Conservation (phyloP, 768 basidiomycete species). For the Suillus alpinus region DNA sequence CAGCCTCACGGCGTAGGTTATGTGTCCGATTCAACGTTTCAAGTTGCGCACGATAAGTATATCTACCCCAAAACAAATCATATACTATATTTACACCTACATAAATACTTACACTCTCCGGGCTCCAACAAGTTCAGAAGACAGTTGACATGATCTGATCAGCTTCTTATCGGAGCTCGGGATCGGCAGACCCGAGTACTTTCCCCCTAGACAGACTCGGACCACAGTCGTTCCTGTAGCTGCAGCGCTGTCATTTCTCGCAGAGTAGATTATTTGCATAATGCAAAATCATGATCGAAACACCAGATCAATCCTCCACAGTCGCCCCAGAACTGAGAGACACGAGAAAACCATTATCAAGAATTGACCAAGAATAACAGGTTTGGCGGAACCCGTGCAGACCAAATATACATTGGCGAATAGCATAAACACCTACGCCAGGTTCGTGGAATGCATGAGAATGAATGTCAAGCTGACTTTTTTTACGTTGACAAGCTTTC, state of each 20-base stretch:
- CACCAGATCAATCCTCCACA: background rate
- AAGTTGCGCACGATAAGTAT: background rate
- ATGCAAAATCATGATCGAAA: background rate
- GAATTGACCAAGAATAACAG: background rate
- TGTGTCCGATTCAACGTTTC: background rate
- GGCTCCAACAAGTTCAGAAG: too few relatives aligned
- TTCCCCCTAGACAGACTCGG: background rate
- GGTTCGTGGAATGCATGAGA: background rate
- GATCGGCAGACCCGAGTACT: background rate
- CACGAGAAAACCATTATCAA: background rate
- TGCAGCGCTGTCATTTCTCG: background rate
- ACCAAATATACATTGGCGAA: conserved; percentile 7
- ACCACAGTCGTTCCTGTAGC: background rate
- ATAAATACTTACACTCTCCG: too few relatives aligned
- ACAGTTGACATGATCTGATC: background rate
- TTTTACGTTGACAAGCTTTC: background rate
- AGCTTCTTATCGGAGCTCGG: background rate
- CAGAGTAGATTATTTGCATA: background rate
- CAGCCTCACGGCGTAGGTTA: too few relatives aligned
- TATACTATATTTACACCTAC: background rate
- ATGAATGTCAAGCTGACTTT: background rate
- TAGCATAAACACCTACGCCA: conserved; percentile 3
- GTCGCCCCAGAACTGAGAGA: background rate
- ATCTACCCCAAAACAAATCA: background rate
- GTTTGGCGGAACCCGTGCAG: background rate